These are phyloP conservation scores for Elsinoe perseae DNA, from an alignment of 2,329 filamentous ascomycete species.

Conservation along the genomic window DNA sequence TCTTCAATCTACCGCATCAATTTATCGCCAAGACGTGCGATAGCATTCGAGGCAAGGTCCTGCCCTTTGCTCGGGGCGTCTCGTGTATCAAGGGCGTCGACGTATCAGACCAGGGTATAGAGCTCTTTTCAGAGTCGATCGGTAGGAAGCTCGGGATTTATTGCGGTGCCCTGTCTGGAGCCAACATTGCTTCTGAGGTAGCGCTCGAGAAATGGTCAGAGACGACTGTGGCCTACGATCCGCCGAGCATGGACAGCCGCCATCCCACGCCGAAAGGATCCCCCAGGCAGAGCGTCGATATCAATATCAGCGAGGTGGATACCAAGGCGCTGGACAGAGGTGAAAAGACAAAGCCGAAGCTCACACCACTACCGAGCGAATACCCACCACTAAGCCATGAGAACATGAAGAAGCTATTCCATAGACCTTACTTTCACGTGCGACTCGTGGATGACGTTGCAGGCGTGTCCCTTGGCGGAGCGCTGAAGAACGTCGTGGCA, in stretches of 20 bases:
- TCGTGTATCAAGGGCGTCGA: conserved; percentile 98
- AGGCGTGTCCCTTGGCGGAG: conserved; percentile 87
- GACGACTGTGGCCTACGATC: conserved; percentile 93
- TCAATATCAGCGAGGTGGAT: conserved; percentile 21
- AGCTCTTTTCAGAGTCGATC: conserved; percentile 91
- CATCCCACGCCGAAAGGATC: conserved; percentile 55
- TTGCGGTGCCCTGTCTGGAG: conserved; percentile 88
- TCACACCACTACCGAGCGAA: conserved; percentile 68
- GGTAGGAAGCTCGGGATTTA: conserved; percentile 88
- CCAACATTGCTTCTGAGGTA: conserved; percentile 93
- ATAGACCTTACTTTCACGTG: conserved; percentile 95
- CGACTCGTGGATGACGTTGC: conserved; percentile 92
- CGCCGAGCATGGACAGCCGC: conserved; percentile 77
- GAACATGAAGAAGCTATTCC: conserved; percentile 78
- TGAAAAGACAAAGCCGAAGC: conserved; percentile 60
- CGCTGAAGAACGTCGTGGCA: conserved; percentile 94
- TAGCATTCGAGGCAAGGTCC: conserved; percentile 75
- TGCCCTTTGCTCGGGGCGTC: conserved; percentile 86
- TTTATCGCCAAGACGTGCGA: conserved; percentile 86
- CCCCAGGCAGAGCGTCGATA: conserved; percentile 42
- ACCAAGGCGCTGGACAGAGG: conserved; percentile 24
- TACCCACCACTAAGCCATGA: conserved; percentile 82
- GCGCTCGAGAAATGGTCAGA: conserved; percentile 94
- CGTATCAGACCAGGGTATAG: conserved; percentile 76
- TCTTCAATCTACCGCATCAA: conserved; percentile 96